Conservation (phyloP, 139 green algal genomes). For the Chlamydomonas sp. region DNA sequence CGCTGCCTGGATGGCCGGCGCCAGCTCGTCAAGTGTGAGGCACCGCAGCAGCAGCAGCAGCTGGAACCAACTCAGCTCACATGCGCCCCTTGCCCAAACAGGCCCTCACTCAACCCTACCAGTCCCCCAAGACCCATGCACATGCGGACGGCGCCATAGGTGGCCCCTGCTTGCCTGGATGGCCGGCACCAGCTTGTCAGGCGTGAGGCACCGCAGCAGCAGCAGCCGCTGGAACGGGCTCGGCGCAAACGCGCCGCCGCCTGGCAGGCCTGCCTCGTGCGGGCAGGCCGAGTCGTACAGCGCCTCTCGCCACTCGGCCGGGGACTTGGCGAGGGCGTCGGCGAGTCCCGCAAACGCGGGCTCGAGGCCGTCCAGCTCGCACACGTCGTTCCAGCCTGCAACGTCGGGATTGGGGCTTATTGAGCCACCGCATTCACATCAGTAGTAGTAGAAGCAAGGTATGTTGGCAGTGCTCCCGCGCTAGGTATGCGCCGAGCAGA, state of each 20-base stretch:
- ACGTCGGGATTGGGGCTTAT: no score
- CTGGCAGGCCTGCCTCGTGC: conserved; percentile 38
- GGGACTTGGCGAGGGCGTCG: no score
- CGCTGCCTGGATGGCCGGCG: conserved; percentile 30
- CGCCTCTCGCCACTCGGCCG: no score
- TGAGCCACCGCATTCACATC: no score
- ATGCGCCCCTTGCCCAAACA: conserved; percentile 18
- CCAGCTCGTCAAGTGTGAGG: conserved; percentile 63
- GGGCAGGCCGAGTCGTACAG: conserved; percentile 45
- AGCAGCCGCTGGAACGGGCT: conserved; percentile 54
- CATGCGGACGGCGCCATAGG: neutral
- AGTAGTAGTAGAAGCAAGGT: no score
- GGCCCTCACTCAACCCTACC: neutral
- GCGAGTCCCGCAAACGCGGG: no score
- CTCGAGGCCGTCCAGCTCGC: no score
- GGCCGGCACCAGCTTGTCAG: conserved; percentile 48
- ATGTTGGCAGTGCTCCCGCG: no score
- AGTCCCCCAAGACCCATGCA: neutral
- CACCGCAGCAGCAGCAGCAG: conserved; percentile 47
- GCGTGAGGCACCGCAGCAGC: conserved; percentile 49
- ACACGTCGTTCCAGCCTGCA: no score
- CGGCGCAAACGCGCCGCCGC: conserved; percentile 29
- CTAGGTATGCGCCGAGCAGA: no score
- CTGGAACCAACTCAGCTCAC: conserved; percentile 55
- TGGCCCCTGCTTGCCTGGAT: conserved; percentile 17